Conservation (phyloP, 306 rosid genomes). For the Elaeagnus macrophylla region DNA sequence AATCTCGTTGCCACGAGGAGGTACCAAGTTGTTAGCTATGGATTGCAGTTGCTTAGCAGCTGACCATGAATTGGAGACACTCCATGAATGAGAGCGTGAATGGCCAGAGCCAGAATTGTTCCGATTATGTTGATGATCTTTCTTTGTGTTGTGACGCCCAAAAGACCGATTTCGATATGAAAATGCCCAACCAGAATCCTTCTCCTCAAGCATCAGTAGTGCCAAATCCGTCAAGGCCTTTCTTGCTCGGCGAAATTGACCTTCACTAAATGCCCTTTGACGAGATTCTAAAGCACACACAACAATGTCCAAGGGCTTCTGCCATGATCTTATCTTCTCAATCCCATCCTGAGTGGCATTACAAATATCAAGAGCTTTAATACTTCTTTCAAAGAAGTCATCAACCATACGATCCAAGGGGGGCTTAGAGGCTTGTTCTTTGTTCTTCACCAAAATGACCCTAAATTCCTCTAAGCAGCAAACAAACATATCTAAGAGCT, state of each 20-base stretch:
- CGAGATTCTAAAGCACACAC: slow-evolving; percentile 50
- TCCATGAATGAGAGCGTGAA: slow-evolving; percentile 94
- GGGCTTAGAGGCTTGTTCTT: slow-evolving; percentile 36
- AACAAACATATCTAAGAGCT: slow-evolving; percentile 44
- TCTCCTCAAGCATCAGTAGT: slow-evolving; percentile 62
- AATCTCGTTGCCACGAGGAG: slow-evolving; percentile 65
- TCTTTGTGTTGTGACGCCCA: slow-evolving; percentile 55
- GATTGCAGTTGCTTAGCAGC: slow-evolving; percentile 86
- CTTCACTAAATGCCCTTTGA: slow-evolving; percentile 61
- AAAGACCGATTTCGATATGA: slow-evolving; percentile 68
- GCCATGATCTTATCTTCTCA: slow-evolving; percentile 56
- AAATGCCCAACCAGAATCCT: slow-evolving; percentile 47
- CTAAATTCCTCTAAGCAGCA: slow-evolving; percentile 58
- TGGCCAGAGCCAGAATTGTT: slow-evolving; percentile 36
- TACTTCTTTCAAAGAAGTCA: slow-evolving; percentile 59
- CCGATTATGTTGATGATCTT: slow-evolving; percentile 34
- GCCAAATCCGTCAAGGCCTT: slow-evolving; percentile 73
- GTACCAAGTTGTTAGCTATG: slow-evolving; percentile 57
- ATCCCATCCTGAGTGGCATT: slow-evolving; percentile 63
- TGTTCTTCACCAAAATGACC: slow-evolving; percentile 42
- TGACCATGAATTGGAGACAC: slow-evolving; percentile 85
- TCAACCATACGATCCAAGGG: slow-evolving; percentile 53
- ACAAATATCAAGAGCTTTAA: slow-evolving; percentile 79
- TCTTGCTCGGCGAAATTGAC: slow-evolving; percentile 69
- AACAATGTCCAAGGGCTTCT: slow-evolving; percentile 66